These are phyloP conservation scores for Lunularia cruciata DNA, from an alignment of 225 moss, liverwort and hornwort species.

Conservation along the genomic window DNA sequence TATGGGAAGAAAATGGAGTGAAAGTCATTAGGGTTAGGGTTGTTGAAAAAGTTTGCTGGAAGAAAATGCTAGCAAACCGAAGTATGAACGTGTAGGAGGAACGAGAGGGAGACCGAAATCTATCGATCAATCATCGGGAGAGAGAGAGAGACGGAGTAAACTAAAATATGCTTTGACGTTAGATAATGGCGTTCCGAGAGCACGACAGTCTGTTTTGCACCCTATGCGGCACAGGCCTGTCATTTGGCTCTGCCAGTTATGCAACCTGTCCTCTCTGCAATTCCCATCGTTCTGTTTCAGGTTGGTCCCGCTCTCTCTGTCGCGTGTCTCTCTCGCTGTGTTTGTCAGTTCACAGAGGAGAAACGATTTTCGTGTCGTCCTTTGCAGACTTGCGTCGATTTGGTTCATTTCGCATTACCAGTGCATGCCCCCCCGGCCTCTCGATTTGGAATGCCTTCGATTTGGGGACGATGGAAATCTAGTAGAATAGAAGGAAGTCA, in stretches of 20 bases:
- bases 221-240: slow-evolving; percentile 72
- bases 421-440: too few relatives aligned
- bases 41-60: neutral
- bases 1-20: too few relatives aligned
- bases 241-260: slow-evolving; percentile 62
- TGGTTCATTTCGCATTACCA: too few relatives aligned
- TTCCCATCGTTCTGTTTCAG: slow-evolving; percentile 71
- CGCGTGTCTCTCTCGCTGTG: neutral
- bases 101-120: neutral
- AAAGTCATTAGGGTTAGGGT: neutral
- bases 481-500: too few relatives aligned
- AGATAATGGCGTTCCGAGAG: slow-evolving; percentile 25
- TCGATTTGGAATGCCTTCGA: too few relatives aligned
- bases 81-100: neutral
- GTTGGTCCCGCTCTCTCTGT: slow-evolving; percentile 22
- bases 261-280: slow-evolving; percentile 81
- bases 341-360: neutral
- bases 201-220: slow-evolving; percentile 77
- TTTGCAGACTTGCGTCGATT: too few relatives aligned
- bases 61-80: neutral
- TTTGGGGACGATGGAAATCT: too few relatives aligned
- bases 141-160: neutral
- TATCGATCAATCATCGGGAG: slow-evolving; percentile 4
- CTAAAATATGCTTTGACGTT: slow-evolving; percentile 4
- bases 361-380: too few relatives aligned